Evolutionary conservation across 495 filamentous ascomycete genomes (phyloP), one percentile per base, ranked within the genome.

Genomic region (Tuber magnatum): DNA sequence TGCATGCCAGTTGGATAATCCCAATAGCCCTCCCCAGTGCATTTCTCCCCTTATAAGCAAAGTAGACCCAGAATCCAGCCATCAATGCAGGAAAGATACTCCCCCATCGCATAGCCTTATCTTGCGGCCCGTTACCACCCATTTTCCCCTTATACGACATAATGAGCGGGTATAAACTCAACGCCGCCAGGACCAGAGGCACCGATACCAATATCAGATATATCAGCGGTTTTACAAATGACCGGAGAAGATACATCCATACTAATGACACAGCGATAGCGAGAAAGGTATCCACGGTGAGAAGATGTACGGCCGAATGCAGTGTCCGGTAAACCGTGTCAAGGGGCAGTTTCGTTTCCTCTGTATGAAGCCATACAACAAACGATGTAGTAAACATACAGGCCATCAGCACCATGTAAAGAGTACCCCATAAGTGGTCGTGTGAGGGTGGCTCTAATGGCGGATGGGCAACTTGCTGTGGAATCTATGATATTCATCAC

Each of bases 311-410:
- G 0, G 95, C 97, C 39, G 89, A 87, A 79, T 91, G 91, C 35
- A 99, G 86, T 9, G 93, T 94, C 39, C 90, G 92, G 84, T 99
- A 98, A 72, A 99, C 93, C 16, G 96, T 97, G 83, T 99, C 95
- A 41, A 73, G 56, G 18, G 71, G 73, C 41, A 76, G 74, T 20
- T 77, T 79, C 28, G 93, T 92, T 80, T 92, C 86, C 69, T 88
- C 90, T 1, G 94, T 98, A 82, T 98, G 93, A 18, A 99, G 87
- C 81, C 91, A 94, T 70, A 97, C 90, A 22, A 99, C 87, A 73
- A 97, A 89, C 74, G 94, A 94, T 22, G 92, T 94, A 28, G 94
- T 90, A 80, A 98, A 89, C 51, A 98, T 84, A 38, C 91, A 90
- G 56, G 92, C 93, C 73, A 95, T 84, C 43, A 88, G 91, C 83